Conservation (phyloP, 176 grass and related monocot species). For the Eragrostis nindensis region DNA sequence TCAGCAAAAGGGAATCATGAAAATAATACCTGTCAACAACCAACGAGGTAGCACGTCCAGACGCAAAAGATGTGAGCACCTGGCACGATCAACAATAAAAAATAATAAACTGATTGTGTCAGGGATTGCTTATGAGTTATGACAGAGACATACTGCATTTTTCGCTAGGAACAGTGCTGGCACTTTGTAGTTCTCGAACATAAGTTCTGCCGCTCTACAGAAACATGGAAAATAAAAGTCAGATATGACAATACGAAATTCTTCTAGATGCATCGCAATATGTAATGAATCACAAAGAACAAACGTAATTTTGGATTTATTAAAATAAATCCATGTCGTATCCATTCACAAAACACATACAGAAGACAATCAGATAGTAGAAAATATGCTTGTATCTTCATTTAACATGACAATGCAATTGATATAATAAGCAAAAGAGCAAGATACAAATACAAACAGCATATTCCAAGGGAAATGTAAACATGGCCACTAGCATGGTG, state of each 20-base stretch:
- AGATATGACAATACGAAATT: neutral
- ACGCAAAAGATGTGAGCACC: constrained; percentile 99
- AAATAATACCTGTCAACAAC: constrained; percentile 93
- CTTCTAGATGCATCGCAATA: constrained; percentile 6
- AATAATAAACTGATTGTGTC: constrained; percentile 39
- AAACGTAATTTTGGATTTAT: neutral
- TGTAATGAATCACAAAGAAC: neutral
- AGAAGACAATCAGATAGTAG: neutral
- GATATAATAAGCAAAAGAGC: neutral
- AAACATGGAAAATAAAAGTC: constrained; percentile 45
- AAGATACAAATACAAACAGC: neutral
- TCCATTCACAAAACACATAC: neutral
- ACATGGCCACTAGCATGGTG: neutral
- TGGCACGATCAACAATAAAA: constrained; percentile 48
- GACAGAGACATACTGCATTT: constrained; percentile 88
- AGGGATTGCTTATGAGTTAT: constrained; percentile 35
- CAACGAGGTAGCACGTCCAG: constrained; percentile 93
- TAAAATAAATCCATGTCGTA: neutral
- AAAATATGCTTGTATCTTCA: neutral
- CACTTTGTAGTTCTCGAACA: constrained; percentile 99
- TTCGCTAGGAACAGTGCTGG: constrained; percentile 92
- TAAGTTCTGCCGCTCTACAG: constrained; percentile 87
- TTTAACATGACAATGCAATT: neutral
- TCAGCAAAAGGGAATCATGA: constrained; percentile 1
- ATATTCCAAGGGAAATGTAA: neutral